These are phyloP conservation scores for Yamagishiella unicocca DNA, from an alignment of 139 green algal genomes.

Conservation along the genomic window DNA sequence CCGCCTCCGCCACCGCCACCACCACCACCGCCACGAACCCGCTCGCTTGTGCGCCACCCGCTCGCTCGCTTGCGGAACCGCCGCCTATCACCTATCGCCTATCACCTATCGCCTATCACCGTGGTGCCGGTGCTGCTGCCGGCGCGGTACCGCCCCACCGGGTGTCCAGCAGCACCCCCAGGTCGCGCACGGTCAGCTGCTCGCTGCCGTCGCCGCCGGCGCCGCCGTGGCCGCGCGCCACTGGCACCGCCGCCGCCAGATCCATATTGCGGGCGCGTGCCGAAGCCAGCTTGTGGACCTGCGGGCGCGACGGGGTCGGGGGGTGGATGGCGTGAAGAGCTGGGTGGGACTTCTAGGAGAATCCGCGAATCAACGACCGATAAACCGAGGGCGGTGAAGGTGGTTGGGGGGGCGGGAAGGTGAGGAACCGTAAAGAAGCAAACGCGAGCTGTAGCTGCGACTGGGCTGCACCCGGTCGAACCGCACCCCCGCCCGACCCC, in stretches of 20 bases:
- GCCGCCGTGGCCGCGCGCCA: not conserved
- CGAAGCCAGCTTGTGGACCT: slow-evolving; percentile 23
- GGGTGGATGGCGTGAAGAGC: not conserved
- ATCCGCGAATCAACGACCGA: not conserved
- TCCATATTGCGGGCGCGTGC: slow-evolving; percentile 8
- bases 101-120: not conserved
- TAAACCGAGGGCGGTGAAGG: not conserved
- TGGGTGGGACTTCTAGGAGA: not conserved
- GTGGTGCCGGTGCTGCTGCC: not conserved
- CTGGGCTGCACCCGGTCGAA: not conserved
- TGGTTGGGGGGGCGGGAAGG: not conserved
- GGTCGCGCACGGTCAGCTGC: slow-evolving; percentile 12
- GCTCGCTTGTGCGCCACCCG: no score
- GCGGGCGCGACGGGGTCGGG: no score
- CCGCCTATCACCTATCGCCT: no score
- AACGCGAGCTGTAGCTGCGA: not conserved
- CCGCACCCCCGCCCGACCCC: not conserved
- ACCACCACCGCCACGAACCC: no score
- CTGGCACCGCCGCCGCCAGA: not conserved
- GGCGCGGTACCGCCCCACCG: slow-evolving; percentile 23
- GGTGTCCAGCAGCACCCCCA: slow-evolving; percentile 30
- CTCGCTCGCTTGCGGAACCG: no score
- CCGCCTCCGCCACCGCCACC: no score
- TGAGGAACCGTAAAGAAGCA: not conserved
- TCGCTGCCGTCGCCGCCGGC: slow-evolving; percentile 32